A percentile compares a stretch with the other conserved stretches of the same genome.
Evolutionary conservation across 306 rosid genomes (phyloP).

Genomic region (Rosa lucieae): DNA sequence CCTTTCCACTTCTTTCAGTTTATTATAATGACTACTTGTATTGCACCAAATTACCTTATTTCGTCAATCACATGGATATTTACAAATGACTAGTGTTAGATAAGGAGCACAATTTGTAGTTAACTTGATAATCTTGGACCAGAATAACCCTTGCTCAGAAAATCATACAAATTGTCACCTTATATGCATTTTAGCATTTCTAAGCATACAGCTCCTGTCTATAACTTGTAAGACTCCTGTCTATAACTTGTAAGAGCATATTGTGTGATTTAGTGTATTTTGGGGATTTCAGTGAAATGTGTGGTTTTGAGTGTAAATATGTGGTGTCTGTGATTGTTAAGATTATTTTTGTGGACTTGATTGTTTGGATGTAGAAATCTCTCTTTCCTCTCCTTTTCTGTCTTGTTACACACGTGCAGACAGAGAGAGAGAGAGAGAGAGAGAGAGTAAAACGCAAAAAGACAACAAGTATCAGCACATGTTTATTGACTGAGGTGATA

Average conservation of each 20-base stretch:
- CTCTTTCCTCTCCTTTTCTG: not conserved
- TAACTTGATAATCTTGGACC: not conserved
- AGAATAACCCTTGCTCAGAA: not conserved
- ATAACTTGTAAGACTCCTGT: not conserved
- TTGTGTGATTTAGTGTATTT: not conserved
- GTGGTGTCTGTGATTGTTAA: constrained; percentile 14
- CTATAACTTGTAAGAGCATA: not conserved
- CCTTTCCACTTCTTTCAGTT: constrained; percentile 12
- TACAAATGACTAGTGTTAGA: not conserved
- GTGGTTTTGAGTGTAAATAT: not conserved
- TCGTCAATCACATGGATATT: not conserved
- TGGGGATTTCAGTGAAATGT: not conserved
- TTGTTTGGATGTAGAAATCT: constrained; percentile 1
- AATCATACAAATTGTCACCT: not conserved
- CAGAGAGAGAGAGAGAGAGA: too few species aligned
- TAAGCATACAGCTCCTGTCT: not conserved
- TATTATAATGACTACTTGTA: not conserved
- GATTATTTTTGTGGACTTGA: not conserved
- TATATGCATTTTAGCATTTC: not conserved
- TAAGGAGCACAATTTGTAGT: not conserved
- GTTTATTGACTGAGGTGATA: not conserved
- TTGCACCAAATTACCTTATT: not conserved
- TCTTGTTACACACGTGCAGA: not conserved
- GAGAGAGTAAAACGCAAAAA: not conserved
- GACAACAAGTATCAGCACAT: not conserved